Percentiles rank a stretch among this genome's conserved stretches.
Evolutionary conservation across 2,329 filamentous ascomycete species (phyloP).

Genomic region (Coniella vitis): DNA sequence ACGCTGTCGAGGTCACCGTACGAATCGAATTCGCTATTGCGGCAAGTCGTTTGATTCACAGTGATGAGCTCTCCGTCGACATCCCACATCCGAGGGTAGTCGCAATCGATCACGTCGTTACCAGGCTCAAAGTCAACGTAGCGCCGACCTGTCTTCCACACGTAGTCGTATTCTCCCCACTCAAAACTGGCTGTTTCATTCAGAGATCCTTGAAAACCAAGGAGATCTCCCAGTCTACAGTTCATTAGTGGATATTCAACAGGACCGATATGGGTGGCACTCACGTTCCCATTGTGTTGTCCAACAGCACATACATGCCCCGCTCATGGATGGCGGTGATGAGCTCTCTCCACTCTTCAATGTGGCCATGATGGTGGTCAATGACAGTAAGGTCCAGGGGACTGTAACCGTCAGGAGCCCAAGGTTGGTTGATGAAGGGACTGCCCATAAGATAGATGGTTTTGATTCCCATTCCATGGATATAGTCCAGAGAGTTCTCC

Average conservation of each 20-base stretch:
- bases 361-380: constrained; percentile 55
- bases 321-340: constrained; percentile 52
- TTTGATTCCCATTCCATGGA: constrained; percentile 55
- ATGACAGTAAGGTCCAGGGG: constrained; percentile 55
- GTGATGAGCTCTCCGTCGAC: constrained; percentile 47
- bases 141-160: constrained; percentile 46
- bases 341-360: constrained; percentile 48
- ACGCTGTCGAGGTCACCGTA: constrained; percentile 50
- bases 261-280: constrained; percentile 52
- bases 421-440: constrained; percentile 54
- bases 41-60: constrained; percentile 43
- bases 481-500: constrained; percentile 51
- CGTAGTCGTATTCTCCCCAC: constrained; percentile 47
- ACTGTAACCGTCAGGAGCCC: constrained; percentile 50
- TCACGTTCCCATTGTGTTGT: constrained; percentile 58
- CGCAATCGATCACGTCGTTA: constrained; percentile 47
- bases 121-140: constrained; percentile 53
- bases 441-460: constrained; percentile 55
- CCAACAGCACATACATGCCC: constrained; percentile 61
- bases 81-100: constrained; percentile 56
- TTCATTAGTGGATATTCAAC: background rate
- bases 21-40: constrained; percentile 56
- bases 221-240: constrained; percentile 46
- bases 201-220: constrained; percentile 54
- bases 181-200: constrained; percentile 52